phyloP scores from a whole-genome alignment of 2,329 filamentous ascomycete species.

The Arthroderma sp. region DNA sequence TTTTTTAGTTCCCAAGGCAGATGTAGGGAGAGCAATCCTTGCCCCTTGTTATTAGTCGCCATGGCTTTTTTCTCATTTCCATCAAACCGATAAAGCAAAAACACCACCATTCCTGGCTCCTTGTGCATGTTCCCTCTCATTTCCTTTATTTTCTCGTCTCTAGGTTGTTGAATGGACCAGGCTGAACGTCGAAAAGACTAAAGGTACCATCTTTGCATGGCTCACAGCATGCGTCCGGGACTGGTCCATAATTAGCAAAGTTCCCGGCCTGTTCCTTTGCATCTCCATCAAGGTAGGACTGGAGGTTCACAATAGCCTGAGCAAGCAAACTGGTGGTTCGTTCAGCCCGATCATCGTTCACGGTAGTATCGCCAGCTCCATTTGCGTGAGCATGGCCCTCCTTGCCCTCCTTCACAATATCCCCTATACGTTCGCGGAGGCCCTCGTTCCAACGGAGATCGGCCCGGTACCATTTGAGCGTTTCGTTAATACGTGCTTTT shows the following conservation, averaged over 20 bases:
- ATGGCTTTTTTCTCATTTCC: not conserved
- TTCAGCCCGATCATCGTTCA: slow-evolving; percentile 1
- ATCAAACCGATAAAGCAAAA: not conserved
- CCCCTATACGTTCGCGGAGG: slow-evolving; percentile 8
- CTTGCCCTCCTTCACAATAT: slow-evolving; percentile 7
- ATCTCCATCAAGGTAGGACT: slow-evolving; percentile 9
- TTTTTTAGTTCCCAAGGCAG: not conserved
- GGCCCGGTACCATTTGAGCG: slow-evolving; percentile 11
- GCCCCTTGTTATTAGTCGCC: not conserved
- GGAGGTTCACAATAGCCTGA: slow-evolving; percentile 11
- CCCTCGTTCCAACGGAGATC: slow-evolving; percentile 9
- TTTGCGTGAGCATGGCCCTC: not conserved
- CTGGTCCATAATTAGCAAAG: slow-evolving; percentile 13
- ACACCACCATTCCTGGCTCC: not conserved
- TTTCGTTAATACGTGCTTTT: slow-evolving; percentile 7
- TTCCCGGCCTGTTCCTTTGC: slow-evolving; percentile 6
- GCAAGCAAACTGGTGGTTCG: slow-evolving; percentile 10
- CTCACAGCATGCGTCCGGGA: slow-evolving; percentile 8
- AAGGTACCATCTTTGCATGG: slow-evolving; percentile 2
- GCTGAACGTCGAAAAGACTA: slow-evolving; percentile 9
- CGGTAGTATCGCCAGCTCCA: not conserved
- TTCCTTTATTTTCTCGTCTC: not conserved
- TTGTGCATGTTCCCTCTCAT: not conserved
- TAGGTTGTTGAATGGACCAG: not conserved
- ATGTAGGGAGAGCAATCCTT: not conserved